A percentile compares a stretch with the other conserved stretches of the same genome.
Evolutionary conservation across 2,329 filamentous ascomycete species (phyloP).

Genomic region (Chrysosporium queenslandicum): DNA sequence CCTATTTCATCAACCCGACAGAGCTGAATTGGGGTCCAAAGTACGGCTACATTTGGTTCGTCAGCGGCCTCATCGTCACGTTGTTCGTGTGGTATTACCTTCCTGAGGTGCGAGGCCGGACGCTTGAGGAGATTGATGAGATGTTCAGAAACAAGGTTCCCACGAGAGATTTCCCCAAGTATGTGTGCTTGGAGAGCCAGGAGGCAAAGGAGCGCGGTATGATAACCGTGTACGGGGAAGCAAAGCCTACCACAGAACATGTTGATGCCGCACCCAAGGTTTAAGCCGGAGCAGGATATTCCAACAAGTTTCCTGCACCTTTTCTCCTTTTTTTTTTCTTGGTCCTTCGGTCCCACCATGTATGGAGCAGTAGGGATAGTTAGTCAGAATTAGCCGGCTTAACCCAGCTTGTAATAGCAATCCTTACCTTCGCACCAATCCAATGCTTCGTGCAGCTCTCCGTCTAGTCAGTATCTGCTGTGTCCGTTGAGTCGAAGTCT

Average conservation of each 20-base stretch:
- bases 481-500: too few species aligned
- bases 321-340: conserved; percentile 10
- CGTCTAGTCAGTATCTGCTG: too few species aligned
- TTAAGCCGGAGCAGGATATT: background rate
- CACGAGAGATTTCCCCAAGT: background rate
- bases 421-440: background rate
- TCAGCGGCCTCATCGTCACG: background rate
- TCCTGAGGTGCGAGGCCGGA: background rate
- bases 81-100: background rate
- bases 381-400: background rate
- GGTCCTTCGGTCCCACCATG: too few species aligned
- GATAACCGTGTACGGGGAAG: background rate
- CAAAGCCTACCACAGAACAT: background rate
- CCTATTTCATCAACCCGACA: background rate
- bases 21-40: background rate
- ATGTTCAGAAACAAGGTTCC: background rate
- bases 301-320: background rate
- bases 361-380: too few species aligned
- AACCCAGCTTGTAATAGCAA: background rate
- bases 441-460: too few species aligned
- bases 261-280: background rate
- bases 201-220: background rate
- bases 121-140: background rate
- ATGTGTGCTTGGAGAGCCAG: background rate
- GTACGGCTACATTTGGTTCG: background rate